Percentiles rank a stretch among this genome's conserved stretches.
phyloP scores from a whole-genome alignment of 2,329 filamentous ascomycete genomes.

The Huntiella savannae region DNA sequence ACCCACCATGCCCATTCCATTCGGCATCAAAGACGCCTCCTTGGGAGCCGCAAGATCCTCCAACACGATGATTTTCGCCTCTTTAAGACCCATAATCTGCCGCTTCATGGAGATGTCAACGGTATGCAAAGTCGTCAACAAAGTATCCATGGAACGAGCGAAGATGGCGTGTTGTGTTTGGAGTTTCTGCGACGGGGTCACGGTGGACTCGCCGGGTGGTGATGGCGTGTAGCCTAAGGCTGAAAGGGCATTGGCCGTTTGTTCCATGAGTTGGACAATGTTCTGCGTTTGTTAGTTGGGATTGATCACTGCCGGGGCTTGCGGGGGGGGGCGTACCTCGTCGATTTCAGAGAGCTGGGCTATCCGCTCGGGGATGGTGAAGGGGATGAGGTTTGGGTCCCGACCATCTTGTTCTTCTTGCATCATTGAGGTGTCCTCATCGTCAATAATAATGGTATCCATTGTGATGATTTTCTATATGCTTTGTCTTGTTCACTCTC shows the following conservation, averaged over 20 bases:
- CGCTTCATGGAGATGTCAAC: slow-evolving; percentile 57
- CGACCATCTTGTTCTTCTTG: background rate
- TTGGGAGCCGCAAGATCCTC: slow-evolving; percentile 9
- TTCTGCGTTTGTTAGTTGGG: slow-evolving; percentile 11
- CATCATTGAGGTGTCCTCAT: slow-evolving; percentile 1
- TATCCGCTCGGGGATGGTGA: slow-evolving; percentile 60
- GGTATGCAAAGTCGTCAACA: slow-evolving; percentile 53
- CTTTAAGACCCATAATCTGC: slow-evolving; percentile 55
- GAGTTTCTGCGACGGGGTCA: slow-evolving; percentile 12
- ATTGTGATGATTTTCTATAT: background rate
- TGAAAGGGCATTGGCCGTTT: slow-evolving; percentile 29
- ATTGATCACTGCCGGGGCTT: slow-evolving; percentile 6
- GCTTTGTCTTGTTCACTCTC: too few relatives aligned
- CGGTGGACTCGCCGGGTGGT: background rate
- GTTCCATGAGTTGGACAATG: slow-evolving; percentile 22
- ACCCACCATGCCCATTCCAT: slow-evolving; percentile 36
- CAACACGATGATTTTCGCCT: slow-evolving; percentile 53
- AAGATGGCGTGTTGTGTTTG: slow-evolving; percentile 35
- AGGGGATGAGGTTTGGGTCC: slow-evolving; percentile 21
- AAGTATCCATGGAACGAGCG: slow-evolving; percentile 41
- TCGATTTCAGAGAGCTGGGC: slow-evolving; percentile 66
- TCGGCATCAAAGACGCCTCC: slow-evolving; percentile 28
- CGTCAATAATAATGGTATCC: slow-evolving; percentile 1
- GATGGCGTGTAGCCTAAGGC: slow-evolving; percentile 20
- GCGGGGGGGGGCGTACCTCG: slow-evolving; percentile 24